Evolutionary conservation across 1,284 basidiomycete genomes (phyloP).

Genomic region (Ceratobasidium theobromae): DNA sequence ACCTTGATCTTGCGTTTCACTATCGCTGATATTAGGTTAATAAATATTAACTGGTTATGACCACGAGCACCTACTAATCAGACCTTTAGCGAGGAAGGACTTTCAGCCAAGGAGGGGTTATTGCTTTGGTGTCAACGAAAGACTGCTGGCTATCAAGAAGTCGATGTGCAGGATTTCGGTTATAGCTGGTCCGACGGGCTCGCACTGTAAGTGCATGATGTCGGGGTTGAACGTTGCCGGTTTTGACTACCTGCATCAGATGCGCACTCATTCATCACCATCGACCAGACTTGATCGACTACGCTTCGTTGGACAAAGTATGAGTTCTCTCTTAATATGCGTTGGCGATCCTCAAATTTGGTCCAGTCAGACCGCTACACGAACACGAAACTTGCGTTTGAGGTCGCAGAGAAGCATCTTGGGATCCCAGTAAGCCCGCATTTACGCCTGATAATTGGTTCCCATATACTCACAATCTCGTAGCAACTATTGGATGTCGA

Average conservation of each 20-base stretch:
- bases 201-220: slow-evolving; percentile 76
- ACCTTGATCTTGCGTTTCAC: slow-evolving; percentile 95
- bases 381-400: slow-evolving; percentile 85
- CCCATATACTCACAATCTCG: slow-evolving; percentile 35
- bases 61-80: slow-evolving; percentile 1
- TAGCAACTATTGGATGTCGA: slow-evolving; percentile 95
- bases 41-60: too few species aligned
- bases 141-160: slow-evolving; percentile 88
- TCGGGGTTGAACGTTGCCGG: not conserved
- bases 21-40: slow-evolving; percentile 94
- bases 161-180: slow-evolving; percentile 92
- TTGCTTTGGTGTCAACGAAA: slow-evolving; percentile 98
- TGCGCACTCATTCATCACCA: slow-evolving; percentile 97
- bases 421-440: slow-evolving; percentile 74
- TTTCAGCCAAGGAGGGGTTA: slow-evolving; percentile 95
- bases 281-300: slow-evolving; percentile 92
- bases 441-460: not conserved
- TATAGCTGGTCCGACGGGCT: slow-evolving; percentile 92
- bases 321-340: slow-evolving; percentile 25
- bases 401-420: slow-evolving; percentile 81
- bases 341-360: slow-evolving; percentile 40
- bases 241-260: slow-evolving; percentile 47
- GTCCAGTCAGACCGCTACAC: slow-evolving; percentile 64
- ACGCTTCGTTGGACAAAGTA: slow-evolving; percentile 79
- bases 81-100: slow-evolving; percentile 82